A percentile compares a stretch with the other conserved stretches of the same genome.
Conservation (phyloP, 2,329 filamentous ascomycete species). For the Venturia asperata region DNA sequence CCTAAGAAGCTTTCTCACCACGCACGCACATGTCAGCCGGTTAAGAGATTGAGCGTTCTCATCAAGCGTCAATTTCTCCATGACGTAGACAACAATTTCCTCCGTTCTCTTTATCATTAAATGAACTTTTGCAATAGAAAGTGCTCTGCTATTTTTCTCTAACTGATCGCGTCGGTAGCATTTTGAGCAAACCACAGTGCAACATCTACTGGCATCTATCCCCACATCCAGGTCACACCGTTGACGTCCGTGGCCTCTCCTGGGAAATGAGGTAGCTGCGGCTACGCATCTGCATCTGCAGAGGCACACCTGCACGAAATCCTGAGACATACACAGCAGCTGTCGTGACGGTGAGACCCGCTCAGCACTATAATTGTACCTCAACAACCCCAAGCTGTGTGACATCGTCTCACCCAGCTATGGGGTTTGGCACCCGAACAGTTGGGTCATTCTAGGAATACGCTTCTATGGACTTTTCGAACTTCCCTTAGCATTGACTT, state of each 20-base stretch:
- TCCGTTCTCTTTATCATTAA: no score
- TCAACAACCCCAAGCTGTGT: not conserved
- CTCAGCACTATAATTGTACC: not conserved
- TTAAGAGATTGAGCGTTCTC: no score
- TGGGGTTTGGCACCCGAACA: not conserved
- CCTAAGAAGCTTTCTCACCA: not conserved
- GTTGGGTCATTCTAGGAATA: not conserved
- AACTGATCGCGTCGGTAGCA: no score
- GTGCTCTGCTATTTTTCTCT: no score
- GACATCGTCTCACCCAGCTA: not conserved
- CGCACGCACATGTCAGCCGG: not conserved
- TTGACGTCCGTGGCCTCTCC: not conserved
- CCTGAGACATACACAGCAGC: constrained; percentile 1
- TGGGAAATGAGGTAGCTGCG: not conserved
- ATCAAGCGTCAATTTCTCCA: no score
- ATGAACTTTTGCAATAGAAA: no score
- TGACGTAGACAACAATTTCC: no score
- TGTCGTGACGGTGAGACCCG: not conserved
- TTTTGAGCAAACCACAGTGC: not conserved
- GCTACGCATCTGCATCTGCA: not conserved
- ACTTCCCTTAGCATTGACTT: not conserved
- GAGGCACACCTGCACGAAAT: not conserved
- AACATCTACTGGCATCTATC: not conserved
- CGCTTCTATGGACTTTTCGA: not conserved
- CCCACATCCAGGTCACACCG: not conserved